These are phyloP conservation scores for Dianthus caryophyllus DNA, from an alignment of 148 eudicot species.

Conservation along the genomic window DNA sequence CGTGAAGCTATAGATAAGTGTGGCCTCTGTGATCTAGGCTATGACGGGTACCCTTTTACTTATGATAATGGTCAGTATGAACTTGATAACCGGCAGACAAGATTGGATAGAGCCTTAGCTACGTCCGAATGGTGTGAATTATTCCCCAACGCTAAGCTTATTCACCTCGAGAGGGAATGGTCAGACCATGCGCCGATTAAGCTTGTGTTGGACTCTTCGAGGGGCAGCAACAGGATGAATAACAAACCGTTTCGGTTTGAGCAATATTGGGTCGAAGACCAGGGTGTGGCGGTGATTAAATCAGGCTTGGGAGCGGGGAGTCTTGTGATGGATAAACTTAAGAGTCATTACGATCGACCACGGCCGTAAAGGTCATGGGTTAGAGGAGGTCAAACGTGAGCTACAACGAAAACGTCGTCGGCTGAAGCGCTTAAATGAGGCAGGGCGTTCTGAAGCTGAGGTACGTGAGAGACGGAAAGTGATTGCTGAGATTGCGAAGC, in stretches of 20 bases:
- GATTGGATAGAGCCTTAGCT: background rate
- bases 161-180: background rate
- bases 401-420: background rate
- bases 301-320: background rate
- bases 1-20: too few relatives aligned
- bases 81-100: background rate
- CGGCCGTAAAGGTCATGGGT: background rate
- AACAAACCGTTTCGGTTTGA: background rate
- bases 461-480: background rate
- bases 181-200: constrained; percentile 1
- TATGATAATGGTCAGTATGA: background rate
- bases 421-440: background rate
- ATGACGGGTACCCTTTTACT: too few relatives aligned
- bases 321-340: background rate
- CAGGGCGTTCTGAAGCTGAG: background rate
- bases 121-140: background rate
- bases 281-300: background rate
- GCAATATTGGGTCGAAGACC: background rate
- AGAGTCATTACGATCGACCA: background rate
- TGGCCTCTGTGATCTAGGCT: too few relatives aligned
- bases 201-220: background rate
- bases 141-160: background rate
- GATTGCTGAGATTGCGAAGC: background rate
- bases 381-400: background rate
- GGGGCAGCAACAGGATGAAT: background rate